phyloP scores from a whole-genome alignment of 805 yeast genomes.

The Zygosaccharomyces gambellarensis region DNA sequence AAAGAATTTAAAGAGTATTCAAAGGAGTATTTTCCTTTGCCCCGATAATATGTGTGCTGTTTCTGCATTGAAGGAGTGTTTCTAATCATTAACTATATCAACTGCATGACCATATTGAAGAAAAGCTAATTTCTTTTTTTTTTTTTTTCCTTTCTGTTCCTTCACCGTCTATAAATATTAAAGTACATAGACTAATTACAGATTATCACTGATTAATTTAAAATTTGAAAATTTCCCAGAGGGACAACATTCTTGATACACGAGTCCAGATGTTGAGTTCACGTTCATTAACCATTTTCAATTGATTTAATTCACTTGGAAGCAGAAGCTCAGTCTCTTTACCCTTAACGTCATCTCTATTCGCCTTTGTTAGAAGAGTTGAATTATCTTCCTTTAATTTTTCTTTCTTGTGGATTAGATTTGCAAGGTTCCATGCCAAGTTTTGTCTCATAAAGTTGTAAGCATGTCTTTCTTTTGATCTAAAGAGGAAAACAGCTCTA shows the following conservation, averaged over 20 bases:
- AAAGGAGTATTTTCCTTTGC: constrained; percentile 60
- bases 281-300: constrained; percentile 53
- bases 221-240: constrained; percentile 53
- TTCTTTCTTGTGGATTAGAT: constrained; percentile 50
- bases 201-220: neutral
- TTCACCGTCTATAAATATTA: constrained; percentile 1
- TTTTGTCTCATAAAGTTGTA: constrained; percentile 45
- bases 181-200: constrained; percentile 1
- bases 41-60: constrained; percentile 45
- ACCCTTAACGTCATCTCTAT: constrained; percentile 86
- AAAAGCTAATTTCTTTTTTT: neutral
- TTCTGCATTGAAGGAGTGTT: constrained; percentile 29
- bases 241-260: constrained; percentile 48
- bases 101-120: neutral
- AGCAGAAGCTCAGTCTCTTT: constrained; percentile 69
- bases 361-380: constrained; percentile 70
- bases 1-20: constrained; percentile 50
- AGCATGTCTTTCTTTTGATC: constrained; percentile 55
- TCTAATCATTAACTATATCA: constrained; percentile 10
- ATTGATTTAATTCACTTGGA: constrained; percentile 68
- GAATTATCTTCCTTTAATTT: constrained; percentile 54
- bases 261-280: constrained; percentile 54
- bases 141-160: neutral
- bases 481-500: constrained; percentile 77
- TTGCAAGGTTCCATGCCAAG: constrained; percentile 43